Evolutionary conservation across 2,329 filamentous ascomycete genomes (phyloP), one percentile per base, ranked within the genome.

Genomic region (Exophiala bonariae): DNA sequence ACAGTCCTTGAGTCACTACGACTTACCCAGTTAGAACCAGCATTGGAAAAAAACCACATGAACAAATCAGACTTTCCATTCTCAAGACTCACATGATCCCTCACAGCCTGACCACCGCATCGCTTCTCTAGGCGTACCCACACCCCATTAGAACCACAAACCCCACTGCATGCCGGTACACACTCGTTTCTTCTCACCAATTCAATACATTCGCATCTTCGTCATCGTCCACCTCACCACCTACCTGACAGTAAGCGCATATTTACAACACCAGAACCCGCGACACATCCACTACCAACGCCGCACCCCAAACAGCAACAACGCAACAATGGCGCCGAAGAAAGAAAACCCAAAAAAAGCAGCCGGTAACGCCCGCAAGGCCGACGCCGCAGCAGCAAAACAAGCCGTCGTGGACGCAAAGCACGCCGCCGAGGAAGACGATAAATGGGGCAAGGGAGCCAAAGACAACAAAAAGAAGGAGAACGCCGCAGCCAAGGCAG

Each of bases 391-490:
- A 1, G 87, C 88, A 7, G 72, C 79, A 47, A 97, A 97, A 72
- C 78, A 84, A 49, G 88, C 89, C 0, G 82, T 70, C 3, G 83
- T 85, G 50, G 80, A 89, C 31, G 72, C 79, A 30, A 85, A 85
- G 69, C 79, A 76, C 44, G 82, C 82, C 3, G 80, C 75, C 2
- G 81, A 69, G 20, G 92, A 96, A 62, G 80, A 84, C 3, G 77
- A 80, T 44, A 77, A 95, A 60, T 99, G 93, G 93, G 62, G 77
- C 9, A 89, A 93, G 70, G 93, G 93, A 32, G 68, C 89, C 44
- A 99, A 97, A 75, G 86, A 79, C 59, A 88, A 74, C 61, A 75
- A 85, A 33, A 99, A 96, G 75, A 95, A 95, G 90, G 89, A 95
- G 60, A 85, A 86, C 28, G 89, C 91, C 44, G 87, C 86, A 40